These are phyloP conservation scores for Angophora floribunda DNA, from an alignment of 345 rosid species.

Conservation along the genomic window DNA sequence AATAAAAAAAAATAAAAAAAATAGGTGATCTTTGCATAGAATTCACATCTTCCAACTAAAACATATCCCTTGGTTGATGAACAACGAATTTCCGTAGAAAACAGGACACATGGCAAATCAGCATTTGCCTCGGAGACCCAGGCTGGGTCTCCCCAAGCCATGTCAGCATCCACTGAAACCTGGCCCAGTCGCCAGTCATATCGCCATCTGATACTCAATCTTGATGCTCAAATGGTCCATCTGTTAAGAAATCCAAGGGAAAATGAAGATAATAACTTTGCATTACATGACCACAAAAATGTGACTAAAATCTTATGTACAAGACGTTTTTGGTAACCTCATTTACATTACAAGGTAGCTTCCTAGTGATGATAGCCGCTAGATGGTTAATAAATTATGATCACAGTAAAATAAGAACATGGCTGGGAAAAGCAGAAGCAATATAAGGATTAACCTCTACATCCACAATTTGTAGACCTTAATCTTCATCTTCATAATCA, in stretches of 20 bases:
- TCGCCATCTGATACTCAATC: not conserved
- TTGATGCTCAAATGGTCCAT: not conserved
- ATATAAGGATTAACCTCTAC: not conserved
- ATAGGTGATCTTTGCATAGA: not conserved
- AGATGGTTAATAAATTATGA: not conserved
- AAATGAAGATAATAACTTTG: not conserved
- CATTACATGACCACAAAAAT: not conserved
- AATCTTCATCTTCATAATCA: slow-evolving; percentile 12
- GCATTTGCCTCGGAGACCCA: not conserved
- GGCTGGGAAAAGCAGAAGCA: not conserved
- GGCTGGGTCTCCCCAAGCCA: not conserved
- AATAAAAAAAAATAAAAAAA: too few species aligned
- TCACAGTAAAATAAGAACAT: not conserved
- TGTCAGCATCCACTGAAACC: not conserved
- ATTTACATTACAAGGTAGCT: not conserved
- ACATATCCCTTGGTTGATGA: not conserved
- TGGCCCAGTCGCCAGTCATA: not conserved
- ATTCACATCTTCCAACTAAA: not conserved
- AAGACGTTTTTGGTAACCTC: not conserved
- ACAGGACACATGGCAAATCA: not conserved
- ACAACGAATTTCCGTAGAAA: not conserved
- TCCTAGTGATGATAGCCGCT: not conserved
- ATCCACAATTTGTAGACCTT: not conserved
- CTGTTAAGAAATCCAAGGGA: not conserved
- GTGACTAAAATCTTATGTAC: not conserved